These are phyloP conservation scores for Oryza nivara DNA, from an alignment of 176 grass and related monocot species.

Conservation along the genomic window DNA sequence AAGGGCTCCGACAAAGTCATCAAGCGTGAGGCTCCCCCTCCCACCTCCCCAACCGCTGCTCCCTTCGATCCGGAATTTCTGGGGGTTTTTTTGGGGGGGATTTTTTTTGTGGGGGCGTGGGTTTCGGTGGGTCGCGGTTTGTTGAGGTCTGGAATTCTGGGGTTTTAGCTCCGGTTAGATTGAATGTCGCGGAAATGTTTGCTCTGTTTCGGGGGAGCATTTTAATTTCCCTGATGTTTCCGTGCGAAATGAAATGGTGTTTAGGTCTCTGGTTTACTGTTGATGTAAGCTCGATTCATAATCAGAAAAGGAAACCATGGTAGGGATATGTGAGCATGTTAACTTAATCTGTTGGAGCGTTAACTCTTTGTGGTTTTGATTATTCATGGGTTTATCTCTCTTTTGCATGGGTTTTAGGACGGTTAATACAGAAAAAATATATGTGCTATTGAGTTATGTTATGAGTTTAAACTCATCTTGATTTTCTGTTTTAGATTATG, in stretches of 20 bases:
- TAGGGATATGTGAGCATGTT: not conserved
- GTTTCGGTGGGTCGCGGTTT: conserved; percentile 4
- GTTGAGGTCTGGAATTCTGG: not conserved
- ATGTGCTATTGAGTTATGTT: not conserved
- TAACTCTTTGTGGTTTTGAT: not conserved
- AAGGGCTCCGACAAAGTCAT: conserved; percentile 86
- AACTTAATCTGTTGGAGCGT: not conserved
- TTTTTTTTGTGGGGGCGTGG: not conserved
- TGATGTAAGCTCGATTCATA: not conserved
- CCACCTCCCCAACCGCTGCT: not conserved
- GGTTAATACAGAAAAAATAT: not conserved
- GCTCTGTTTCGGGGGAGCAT: not conserved
- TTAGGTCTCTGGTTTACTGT: no score
- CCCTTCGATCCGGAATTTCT: conserved; percentile 27
- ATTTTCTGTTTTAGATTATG: conserved; percentile 3
- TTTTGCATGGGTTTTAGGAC: not conserved
- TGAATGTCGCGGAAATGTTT: conserved; percentile 33
- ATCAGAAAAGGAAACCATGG: not conserved
- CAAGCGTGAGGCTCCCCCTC: conserved; percentile 62
- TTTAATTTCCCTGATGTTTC: not conserved
- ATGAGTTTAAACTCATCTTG: not conserved
- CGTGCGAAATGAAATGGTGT: not conserved
- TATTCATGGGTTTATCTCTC: not conserved
- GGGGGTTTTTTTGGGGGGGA: not conserved
- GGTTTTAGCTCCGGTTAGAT: not conserved